These are phyloP conservation scores for Sordariomycetes sp. DNA, from an alignment of 2,329 filamentous ascomycete species.

Conservation along the genomic window DNA sequence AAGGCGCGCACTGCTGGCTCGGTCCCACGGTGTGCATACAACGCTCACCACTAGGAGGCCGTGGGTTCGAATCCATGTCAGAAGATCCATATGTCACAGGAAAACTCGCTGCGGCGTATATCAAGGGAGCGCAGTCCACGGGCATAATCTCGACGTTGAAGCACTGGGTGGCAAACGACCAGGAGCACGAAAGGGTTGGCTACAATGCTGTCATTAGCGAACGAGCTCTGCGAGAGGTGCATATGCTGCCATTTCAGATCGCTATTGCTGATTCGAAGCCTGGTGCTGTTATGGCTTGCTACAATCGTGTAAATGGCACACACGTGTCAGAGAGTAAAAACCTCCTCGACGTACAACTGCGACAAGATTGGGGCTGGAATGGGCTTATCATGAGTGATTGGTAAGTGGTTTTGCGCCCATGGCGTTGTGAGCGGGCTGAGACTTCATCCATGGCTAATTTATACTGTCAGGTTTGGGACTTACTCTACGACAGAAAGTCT, in stretches of 20 bases:
- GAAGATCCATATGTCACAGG: conserved; percentile 38
- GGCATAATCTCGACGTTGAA: conserved; percentile 34
- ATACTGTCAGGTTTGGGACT: conserved; percentile 11
- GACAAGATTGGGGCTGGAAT: conserved; percentile 32
- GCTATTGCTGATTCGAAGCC: conserved; percentile 29
- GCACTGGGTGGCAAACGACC: conserved; percentile 35
- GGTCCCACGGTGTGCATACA: conserved; percentile 51
- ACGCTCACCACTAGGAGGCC: conserved; percentile 34
- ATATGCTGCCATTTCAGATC: conserved; percentile 34
- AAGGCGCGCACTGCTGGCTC: conserved; percentile 63
- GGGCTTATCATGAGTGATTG: conserved; percentile 38
- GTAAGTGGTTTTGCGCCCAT: conserved; percentile 12
- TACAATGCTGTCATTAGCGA: conserved; percentile 18
- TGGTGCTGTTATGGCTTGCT: conserved; percentile 34
- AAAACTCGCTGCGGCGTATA: conserved; percentile 29
- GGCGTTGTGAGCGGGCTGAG: background rate
- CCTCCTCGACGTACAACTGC: conserved; percentile 9
- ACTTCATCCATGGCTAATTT: background rate
- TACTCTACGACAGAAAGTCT: conserved; percentile 22
- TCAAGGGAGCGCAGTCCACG: conserved; percentile 31
- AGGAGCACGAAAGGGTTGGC: conserved; percentile 18
- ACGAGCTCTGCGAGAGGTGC: conserved; percentile 25
- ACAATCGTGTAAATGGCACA: conserved; percentile 34
- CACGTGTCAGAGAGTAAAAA: conserved; percentile 30
- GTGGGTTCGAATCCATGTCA: conserved; percentile 37